These are phyloP conservation scores for Aquanectria penicillioides DNA, from an alignment of 2,329 filamentous ascomycete genomes.

Conservation along the genomic window DNA sequence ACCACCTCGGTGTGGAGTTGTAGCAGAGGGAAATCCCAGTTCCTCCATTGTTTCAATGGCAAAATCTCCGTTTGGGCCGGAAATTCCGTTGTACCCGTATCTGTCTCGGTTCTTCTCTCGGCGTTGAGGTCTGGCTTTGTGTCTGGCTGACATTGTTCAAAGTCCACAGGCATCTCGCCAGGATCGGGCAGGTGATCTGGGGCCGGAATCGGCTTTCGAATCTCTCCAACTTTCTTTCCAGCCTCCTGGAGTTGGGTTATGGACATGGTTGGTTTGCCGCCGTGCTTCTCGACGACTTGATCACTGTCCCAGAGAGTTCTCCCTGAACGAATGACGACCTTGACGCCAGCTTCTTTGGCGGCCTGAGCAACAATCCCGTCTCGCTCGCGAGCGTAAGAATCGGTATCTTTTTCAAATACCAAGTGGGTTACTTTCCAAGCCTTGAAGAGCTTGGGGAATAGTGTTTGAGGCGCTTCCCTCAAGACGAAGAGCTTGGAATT, in stretches of 20 bases:
- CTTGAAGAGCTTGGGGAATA: constrained; percentile 78
- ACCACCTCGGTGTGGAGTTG: constrained; percentile 75
- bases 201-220: constrained; percentile 68
- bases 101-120: constrained; percentile 60
- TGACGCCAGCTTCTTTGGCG: constrained; percentile 72
- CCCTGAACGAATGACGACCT: constrained; percentile 72
- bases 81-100: constrained; percentile 68
- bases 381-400: constrained; percentile 74
- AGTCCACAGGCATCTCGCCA: constrained; percentile 67
- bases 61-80: constrained; percentile 76
- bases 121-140: constrained; percentile 69
- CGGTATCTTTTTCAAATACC: constrained; percentile 83
- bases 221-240: constrained; percentile 69
- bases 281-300: constrained; percentile 71
- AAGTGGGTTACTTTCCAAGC: constrained; percentile 79
- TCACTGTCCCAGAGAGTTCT: constrained; percentile 81
- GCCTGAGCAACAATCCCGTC: constrained; percentile 68
- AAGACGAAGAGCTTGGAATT: constrained; percentile 78
- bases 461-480: constrained; percentile 75
- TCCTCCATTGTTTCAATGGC: constrained; percentile 77
- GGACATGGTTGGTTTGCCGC: constrained; percentile 78
- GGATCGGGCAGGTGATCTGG: constrained; percentile 72
- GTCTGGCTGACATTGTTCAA: constrained; percentile 65
- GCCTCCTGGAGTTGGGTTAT: constrained; percentile 73
- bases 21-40: constrained; percentile 72